A percentile compares a stretch with the other conserved stretches of the same genome.
phyloP scores from a whole-genome alignment of 2,329 filamentous ascomycete species.

The Xylariaceae sp. region DNA sequence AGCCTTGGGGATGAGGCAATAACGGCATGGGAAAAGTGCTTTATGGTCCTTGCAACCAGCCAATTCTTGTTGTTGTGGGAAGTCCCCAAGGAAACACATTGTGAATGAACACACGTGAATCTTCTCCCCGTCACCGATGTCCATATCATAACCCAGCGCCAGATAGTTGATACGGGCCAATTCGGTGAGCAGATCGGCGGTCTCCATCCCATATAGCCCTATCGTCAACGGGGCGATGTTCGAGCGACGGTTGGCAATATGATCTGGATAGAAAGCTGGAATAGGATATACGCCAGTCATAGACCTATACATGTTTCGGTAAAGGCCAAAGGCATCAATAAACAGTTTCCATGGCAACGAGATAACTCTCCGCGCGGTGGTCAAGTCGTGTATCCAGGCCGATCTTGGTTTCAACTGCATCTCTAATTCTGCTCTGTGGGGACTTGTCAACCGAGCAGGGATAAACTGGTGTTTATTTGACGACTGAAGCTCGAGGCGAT shows the following conservation, averaged over 20 bases:
- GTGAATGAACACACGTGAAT: neutral
- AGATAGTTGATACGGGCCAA: neutral
- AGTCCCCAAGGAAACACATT: neutral
- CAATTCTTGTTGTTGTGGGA: neutral
- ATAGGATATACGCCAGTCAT: neutral
- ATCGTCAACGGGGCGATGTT: neutral
- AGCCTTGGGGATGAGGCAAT: neutral
- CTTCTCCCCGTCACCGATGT: neutral
- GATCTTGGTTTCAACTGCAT: neutral
- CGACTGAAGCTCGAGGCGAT: neutral
- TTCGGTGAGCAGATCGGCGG: neutral
- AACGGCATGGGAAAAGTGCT: neutral
- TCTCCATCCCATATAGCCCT: neutral
- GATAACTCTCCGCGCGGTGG: neutral
- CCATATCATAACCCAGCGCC: neutral
- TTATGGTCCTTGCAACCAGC: neutral
- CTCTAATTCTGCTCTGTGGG: neutral
- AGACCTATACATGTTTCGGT: neutral
- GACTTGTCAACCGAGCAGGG: neutral
- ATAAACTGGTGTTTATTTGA: neutral
- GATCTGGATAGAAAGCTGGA: neutral
- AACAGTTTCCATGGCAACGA: neutral
- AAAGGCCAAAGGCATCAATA: neutral
- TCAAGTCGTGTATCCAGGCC: neutral
- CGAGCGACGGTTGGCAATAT: neutral